Evolutionary conservation across 1,284 basidiomycete species (phyloP), one percentile per base, ranked within the genome.

Genomic region (Sporisorium sorghi): DNA sequence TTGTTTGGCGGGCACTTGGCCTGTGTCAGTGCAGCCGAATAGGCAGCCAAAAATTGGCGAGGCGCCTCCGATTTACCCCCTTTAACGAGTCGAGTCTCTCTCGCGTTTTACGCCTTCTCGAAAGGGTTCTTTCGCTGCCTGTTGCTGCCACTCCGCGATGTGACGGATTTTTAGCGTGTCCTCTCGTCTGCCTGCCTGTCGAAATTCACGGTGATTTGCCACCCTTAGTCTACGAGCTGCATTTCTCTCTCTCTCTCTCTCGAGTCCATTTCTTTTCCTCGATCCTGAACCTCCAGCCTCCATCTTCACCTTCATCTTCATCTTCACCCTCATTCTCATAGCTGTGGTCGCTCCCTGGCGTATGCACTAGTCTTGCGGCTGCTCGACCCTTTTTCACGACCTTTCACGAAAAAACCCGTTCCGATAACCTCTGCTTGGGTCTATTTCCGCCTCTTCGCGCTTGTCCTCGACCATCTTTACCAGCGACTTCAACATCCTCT

Each of bases 361-460:
- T n/a, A n/a, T n/a, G n/a, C n/a, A n/a, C n/a, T n/a, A n/a, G n/a
- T n/a, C n/a, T n/a, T n/a, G n/a, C n/a, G n/a, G n/a, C n/a, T n/a
- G n/a, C n/a, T n/a, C n/a, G n/a, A n/a, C n/a, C n/a, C 46, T 12
- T 58, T 28, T 12, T 58, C 21, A 65, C 63, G 63, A 65, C 56
- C 51, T 51, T 55, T 65, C 37, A 65, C 63, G 63, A 65, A 12
- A 19, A 54, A 5, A 48, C 26, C 43, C 17, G 37, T 28, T 28
- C 43, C 32, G 54, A 58, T 58, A 64, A 51, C 49, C 52, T 32
- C 21, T 39, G 33, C 46, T 49, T 39, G 15, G 11, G 48, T 56
- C 48, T 54, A n/a, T 19, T 19, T 10, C 33, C 26, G 39, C 57
- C 21, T 7, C 19, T 19, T 40, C n/a, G 21, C 26, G 39, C 23